These are phyloP conservation scores for Ottelia alismoides DNA, from an alignment of 106 monocot species.

Conservation along the genomic window DNA sequence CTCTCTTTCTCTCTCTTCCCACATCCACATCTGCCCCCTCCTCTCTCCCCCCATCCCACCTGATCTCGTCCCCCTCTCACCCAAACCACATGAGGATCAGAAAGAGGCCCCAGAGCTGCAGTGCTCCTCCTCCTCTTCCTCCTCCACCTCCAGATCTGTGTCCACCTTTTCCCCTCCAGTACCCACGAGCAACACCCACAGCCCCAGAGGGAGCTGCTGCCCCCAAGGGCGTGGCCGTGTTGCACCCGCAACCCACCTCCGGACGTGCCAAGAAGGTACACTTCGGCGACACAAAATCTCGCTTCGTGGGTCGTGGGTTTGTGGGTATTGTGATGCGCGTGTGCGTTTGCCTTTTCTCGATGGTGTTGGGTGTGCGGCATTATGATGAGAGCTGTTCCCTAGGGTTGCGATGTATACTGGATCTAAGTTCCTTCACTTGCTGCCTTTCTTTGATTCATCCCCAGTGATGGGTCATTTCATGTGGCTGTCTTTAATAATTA, in stretches of 20 bases:
- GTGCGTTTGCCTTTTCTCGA: too few species aligned
- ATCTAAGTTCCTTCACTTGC: background rate
- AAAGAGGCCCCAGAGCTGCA: slow-evolving; percentile 8
- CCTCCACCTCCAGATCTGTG: background rate
- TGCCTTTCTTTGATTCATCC: background rate
- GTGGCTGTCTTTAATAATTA: too few species aligned
- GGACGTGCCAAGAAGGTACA: slow-evolving; percentile 1
- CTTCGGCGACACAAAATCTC: background rate
- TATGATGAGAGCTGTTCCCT: background rate
- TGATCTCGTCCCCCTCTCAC: too few species aligned
- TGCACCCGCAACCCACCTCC: slow-evolving; percentile 10
- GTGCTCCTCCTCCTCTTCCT: too few species aligned
- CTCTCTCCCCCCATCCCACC: too few species aligned
- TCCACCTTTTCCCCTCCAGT: background rate
- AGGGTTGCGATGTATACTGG: slow-evolving; percentile 4
- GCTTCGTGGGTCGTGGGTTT: background rate
- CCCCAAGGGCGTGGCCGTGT: background rate
- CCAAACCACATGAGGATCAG: slow-evolving; percentile 27
- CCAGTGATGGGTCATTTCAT: slow-evolving; percentile 1
- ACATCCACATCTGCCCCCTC: background rate
- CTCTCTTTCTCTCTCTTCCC: slow-evolving; percentile 9
- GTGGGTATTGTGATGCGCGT: too few species aligned
- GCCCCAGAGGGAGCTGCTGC: background rate
- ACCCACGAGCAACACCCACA: background rate
- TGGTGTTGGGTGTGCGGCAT: too few species aligned